phyloP scores from a whole-genome alignment of 352 stramenopile species.

The Pythium grandisporangium region DNA sequence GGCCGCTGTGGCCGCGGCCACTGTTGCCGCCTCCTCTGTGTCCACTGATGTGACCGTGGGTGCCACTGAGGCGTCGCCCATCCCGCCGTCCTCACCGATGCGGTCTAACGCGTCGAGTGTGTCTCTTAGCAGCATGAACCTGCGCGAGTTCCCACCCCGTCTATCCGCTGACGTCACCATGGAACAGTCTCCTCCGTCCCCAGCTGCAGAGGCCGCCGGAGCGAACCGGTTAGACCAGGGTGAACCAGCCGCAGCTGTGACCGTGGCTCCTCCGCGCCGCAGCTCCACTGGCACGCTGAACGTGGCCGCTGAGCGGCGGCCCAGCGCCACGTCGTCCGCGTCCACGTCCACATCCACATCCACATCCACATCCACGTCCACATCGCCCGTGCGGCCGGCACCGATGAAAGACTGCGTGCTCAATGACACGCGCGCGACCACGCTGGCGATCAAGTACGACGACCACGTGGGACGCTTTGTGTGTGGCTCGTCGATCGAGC shows the following conservation, averaged over 20 bases:
- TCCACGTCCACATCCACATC: too few species aligned
- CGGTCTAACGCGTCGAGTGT: too few species aligned
- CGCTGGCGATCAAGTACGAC: slow-evolving; percentile 71
- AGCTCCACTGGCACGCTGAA: too few species aligned
- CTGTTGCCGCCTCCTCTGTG: background rate
- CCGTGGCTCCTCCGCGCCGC: background rate
- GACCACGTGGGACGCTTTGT: slow-evolving; percentile 55
- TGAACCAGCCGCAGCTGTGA: background rate
- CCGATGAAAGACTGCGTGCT: slow-evolving; percentile 80
- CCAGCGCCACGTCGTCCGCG: background rate
- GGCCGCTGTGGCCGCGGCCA: background rate
- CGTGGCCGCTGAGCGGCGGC: too few species aligned
- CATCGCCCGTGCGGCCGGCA: background rate
- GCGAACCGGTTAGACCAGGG: too few species aligned
- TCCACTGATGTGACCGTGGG: background rate
- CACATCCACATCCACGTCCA: too few species aligned
- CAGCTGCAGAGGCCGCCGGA: too few species aligned
- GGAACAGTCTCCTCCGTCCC: too few species aligned
- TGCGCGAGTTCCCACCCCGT: too few species aligned
- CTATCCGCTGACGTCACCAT: too few species aligned
- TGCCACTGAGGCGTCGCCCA: background rate
- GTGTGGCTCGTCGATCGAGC: slow-evolving; percentile 80
- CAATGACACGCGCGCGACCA: slow-evolving; percentile 75
- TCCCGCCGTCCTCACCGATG: too few species aligned
- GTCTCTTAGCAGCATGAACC: too few species aligned